Evolutionary conservation across 345 rosid species (phyloP).

Genomic region (Cardamine resedifolia): DNA sequence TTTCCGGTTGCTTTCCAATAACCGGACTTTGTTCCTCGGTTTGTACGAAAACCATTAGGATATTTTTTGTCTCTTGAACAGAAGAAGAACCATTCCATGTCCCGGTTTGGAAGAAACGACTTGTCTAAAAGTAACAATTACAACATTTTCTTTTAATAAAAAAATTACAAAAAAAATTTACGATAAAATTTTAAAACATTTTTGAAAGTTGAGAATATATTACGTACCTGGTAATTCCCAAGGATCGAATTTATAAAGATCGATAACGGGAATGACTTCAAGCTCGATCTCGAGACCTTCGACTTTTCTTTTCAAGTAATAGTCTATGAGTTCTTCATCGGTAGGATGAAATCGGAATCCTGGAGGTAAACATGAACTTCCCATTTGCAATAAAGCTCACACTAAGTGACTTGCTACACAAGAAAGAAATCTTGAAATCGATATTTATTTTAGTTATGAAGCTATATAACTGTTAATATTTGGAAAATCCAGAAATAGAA

Average conservation of each 20-base stretch:
- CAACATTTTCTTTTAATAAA: neutral
- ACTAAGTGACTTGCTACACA: constrained; percentile 13
- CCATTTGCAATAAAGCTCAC: constrained; percentile 46
- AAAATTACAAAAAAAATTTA: neutral
- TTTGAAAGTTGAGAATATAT: neutral
- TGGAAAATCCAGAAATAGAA: constrained; percentile 93
- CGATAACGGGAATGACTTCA: constrained; percentile 66
- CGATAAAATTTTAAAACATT: neutral
- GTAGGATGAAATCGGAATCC: constrained; percentile 88
- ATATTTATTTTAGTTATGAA: neutral
- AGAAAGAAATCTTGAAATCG: neutral
- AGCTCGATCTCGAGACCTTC: constrained; percentile 62
- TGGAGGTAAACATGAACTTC: constrained; percentile 73
- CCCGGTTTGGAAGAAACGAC: constrained; percentile 76
- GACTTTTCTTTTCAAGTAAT: constrained; percentile 67
- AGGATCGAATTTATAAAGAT: constrained; percentile 72
- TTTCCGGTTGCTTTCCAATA: constrained; percentile 97
- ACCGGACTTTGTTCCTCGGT: constrained; percentile 84
- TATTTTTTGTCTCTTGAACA: constrained; percentile 85
- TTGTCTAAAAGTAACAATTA: constrained; percentile 48
- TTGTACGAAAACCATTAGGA: constrained; percentile 81
- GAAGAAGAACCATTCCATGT: constrained; percentile 95
- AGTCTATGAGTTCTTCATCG: constrained; percentile 72
- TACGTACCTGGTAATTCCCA: constrained; percentile 87
- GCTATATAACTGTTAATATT: constrained; percentile 54